A percentile compares a stretch with the other conserved stretches of the same genome.
Evolutionary conservation across 805 yeast species (phyloP).

Genomic region (Yamadazyma paraphyllophila): DNA sequence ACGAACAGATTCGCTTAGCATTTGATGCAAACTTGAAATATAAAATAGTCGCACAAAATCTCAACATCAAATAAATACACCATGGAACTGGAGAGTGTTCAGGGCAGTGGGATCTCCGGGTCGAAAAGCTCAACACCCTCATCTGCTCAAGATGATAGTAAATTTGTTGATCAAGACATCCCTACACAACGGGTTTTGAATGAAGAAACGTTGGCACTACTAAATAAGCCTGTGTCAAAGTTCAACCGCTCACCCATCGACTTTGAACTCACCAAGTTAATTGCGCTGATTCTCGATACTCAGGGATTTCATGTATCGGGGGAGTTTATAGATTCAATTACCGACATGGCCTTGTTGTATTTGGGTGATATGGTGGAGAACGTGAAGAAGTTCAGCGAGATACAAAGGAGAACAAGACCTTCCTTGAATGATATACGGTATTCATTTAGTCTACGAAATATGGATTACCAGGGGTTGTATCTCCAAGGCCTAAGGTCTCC

Average conservation of each 20-base stretch:
- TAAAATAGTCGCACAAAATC: no score
- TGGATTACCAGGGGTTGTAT: conserved; percentile 40
- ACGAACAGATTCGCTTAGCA: no score
- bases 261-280: conserved; percentile 26
- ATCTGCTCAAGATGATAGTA: no score
- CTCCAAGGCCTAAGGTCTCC: conserved; percentile 29
- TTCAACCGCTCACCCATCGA: conserved; percentile 21
- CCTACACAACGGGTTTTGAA: not conserved
- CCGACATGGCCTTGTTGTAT: conserved; percentile 29
- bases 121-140: no score
- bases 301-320: conserved; percentile 21
- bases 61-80: no score
- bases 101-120: no score
- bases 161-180: no score
- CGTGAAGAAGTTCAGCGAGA: conserved; percentile 50
- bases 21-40: no score
- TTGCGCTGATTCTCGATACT: conserved; percentile 24
- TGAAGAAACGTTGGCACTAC: conserved; percentile 3
- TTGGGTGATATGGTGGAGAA: conserved; percentile 36
- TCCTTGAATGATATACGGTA: conserved; percentile 50
- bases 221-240: conserved; percentile 6
- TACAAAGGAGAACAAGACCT: conserved; percentile 60
- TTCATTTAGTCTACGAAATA: conserved; percentile 41
- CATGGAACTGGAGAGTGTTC: no score
- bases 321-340: conserved; percentile 27